Conservation (phyloP, 441 rosid species). For the Corymbia calophylla region DNA sequence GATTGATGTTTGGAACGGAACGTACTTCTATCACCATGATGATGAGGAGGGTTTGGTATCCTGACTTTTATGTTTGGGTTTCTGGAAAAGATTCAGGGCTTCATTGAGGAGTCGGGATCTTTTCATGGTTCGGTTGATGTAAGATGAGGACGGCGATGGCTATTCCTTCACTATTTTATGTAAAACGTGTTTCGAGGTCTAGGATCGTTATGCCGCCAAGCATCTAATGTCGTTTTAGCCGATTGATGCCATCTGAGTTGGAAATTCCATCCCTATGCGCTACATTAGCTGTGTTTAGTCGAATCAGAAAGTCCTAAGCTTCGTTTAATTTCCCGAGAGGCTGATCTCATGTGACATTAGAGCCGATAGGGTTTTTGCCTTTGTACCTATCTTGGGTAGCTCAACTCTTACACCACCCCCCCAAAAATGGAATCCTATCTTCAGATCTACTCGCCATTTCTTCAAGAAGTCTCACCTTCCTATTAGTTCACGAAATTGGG, state of each 20-base stretch:
- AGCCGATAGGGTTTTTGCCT: background rate
- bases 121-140: background rate
- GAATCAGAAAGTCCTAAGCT: background rate
- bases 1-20: background rate
- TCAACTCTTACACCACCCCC: background rate
- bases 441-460: background rate
- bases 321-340: background rate
- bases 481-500: background rate
- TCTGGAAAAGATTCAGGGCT: background rate
- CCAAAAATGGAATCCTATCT: background rate
- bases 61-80: background rate
- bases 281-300: background rate
- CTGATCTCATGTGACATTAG: background rate
- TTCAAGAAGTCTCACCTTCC: background rate
- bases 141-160: background rate
- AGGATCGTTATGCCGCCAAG: background rate
- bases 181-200: background rate
- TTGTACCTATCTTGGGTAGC: background rate
- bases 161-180: background rate
- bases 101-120: background rate
- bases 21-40: background rate
- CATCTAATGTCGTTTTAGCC: background rate
- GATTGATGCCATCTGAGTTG: fast-evolving
- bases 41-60: background rate
- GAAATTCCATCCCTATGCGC: background rate